Evolutionary conservation across 2,329 filamentous ascomycete genomes (phyloP).

Genomic region (Penicillium sp.): DNA sequence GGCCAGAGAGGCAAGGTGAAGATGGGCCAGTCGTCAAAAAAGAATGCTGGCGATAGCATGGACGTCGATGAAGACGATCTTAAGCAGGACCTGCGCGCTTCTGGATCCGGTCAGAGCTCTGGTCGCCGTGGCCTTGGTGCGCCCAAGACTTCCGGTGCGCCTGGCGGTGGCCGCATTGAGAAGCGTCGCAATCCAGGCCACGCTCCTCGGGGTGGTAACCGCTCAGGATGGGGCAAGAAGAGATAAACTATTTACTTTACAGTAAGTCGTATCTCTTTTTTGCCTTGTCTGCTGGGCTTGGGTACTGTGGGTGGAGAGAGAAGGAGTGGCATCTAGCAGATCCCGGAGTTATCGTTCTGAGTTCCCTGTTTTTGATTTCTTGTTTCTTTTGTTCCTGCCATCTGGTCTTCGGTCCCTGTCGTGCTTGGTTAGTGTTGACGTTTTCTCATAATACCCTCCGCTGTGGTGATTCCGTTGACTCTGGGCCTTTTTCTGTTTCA

Average conservation of each 20-base stretch:
- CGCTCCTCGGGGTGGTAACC: constrained; percentile 3
- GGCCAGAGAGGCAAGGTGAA: constrained; percentile 61
- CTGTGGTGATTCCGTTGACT: constrained; percentile 12
- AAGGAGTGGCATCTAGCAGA: constrained; percentile 8
- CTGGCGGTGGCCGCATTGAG: constrained; percentile 24
- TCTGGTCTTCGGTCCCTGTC: constrained; percentile 10
- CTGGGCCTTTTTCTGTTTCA: constrained; percentile 2
- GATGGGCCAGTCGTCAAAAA: constrained; percentile 48
- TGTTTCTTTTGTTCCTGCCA: constrained; percentile 3
- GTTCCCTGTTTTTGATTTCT: not conserved
- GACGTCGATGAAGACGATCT: constrained; percentile 42
- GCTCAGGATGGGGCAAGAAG: constrained; percentile 10
- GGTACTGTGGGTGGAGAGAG: not conserved
- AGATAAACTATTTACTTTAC: not conserved
- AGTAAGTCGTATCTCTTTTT: not conserved
- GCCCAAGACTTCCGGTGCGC: constrained; percentile 23
- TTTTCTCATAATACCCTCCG: constrained; percentile 11
- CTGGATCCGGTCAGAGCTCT: constrained; percentile 13
- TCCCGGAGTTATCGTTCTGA: constrained; percentile 6
- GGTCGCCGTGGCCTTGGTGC: constrained; percentile 24
- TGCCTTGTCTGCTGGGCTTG: not conserved
- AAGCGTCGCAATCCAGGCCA: constrained; percentile 24
- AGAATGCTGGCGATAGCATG: constrained; percentile 39
- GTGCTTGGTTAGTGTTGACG: constrained; percentile 8
- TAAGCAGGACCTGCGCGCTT: constrained; percentile 17